phyloP scores from a whole-genome alignment of 208 protist species.

The Porcisia hertigi region DNA sequence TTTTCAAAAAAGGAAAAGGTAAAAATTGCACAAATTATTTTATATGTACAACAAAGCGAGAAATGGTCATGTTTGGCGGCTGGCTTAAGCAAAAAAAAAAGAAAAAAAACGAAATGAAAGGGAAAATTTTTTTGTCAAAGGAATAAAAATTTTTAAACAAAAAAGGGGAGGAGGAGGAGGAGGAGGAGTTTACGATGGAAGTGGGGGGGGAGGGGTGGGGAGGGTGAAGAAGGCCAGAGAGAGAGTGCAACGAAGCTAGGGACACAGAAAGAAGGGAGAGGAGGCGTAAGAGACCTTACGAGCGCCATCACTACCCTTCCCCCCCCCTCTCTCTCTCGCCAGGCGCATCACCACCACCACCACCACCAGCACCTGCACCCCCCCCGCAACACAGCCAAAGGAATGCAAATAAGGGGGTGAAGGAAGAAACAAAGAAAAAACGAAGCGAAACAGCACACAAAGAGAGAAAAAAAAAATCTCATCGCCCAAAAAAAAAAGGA shows the following conservation, averaged over 20 bases:
- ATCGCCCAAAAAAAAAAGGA: neutral
- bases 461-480: neutral
- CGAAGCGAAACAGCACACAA: neutral
- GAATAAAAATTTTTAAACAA: neutral
- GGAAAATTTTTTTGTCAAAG: neutral
- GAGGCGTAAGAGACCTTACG: neutral
- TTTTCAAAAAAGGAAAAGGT: neutral
- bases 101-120: neutral
- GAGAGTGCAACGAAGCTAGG: neutral
- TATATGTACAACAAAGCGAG: constrained; percentile 12
- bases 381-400: neutral
- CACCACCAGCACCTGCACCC: neutral
- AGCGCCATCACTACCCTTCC: too few relatives aligned
- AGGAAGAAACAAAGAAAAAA: neutral
- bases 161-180: neutral
- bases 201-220: neutral
- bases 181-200: constrained; percentile 1
- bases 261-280: neutral
- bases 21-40: neutral
- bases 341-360: neutral
- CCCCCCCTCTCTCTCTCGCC: neutral
- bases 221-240: neutral
- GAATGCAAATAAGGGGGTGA: neutral
- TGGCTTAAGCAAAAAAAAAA: neutral
- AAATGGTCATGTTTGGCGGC: constrained; percentile 13